Base-by-base conservation (phyloP, 805 yeast species). In the Metschnikowia proteae region DNA sequence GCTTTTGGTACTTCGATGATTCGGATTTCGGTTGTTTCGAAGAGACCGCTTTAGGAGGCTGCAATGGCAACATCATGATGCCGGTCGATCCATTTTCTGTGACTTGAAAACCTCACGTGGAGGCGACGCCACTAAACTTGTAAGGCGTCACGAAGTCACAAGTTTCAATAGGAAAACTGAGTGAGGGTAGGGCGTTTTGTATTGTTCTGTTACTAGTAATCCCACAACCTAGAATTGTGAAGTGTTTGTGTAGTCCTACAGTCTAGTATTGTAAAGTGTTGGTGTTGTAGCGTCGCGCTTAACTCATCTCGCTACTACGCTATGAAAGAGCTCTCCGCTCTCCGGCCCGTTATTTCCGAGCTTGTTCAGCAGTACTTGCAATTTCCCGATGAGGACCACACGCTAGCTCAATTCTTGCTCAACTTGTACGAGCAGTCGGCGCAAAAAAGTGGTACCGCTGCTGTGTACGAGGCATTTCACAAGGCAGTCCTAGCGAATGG, bases 401-500 rank as follows among this genome's bases (percentile, higher is more conserved):
- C 67, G 5, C 43, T 68, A 6, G 52, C 74, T 2, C 58, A 59
- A 27, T 70, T 65, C 53, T 53, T 70, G n/a, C 29, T 48, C 25
- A 59, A 56, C 39, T 48, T 70, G 30, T 65, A 62, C 51, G 52
- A 57, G 22, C 54, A 59, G 57, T 55, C 58, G 37, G 29, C 43
- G 13, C 44, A 29, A 38, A 32, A 46, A 44, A 11, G 50, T 48
- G 41, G 45, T 38, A 6, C 17, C 29, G 25, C 39, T 25, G 13
- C 52, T 27, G 39, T 31, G 11, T 44, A 38, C 23, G 39, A 34
- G 28, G 13, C 42, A 3, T 58, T 55, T 49, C 44, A 58, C 26
- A 41, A 43, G 30, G 50, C 60, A 6, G 54, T 72, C 13, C 46
- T 52, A 22, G 61, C 60, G n/a, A 71, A 71, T 53, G 76, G 78